Base-by-base conservation (phyloP, 176 grass and related monocot genomes). In the Calamus simplicifolius region DNA sequence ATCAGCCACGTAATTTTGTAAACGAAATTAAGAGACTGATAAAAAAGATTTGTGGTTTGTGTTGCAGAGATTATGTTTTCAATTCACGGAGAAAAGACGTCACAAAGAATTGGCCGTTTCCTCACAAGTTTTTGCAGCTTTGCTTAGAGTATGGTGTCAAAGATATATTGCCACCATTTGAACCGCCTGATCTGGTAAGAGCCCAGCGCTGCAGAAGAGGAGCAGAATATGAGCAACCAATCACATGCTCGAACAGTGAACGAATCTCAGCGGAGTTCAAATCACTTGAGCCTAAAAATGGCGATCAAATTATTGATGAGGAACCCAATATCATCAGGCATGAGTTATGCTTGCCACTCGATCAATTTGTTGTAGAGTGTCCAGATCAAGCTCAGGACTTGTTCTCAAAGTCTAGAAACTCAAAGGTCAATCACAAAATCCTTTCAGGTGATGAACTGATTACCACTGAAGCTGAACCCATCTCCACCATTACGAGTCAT, bases 41-140 rank as follows among this genome's bases (percentile, higher is more conserved):
- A 5, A 49, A 16, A 49, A 29, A 38, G 4, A 50, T 25, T 54
- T 50, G n/a, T 27, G 35, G 25, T 28, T 58, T 19, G 49, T 23
- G 17, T 73, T 62, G 31, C 76, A 98, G 93, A 76, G 75, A 98
- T 68, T 88, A 88, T 89, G 81, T 77, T 85, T 80, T 88, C 65
- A 54, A 68, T 65, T 80, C 81, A 48, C 77, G 93, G 78, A 85
- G 79, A 67, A 98, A 89, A 59, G 50, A 79, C 16, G 60, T 92
- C 71, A 73, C 75, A 54, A 76, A 25, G 62, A 85, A 56, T 50
- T 98, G 93, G 93, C 93, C 93, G 29, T 98, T 98, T 67, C 60
- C 63, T 75, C 73, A 66, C 56, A 74, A 76, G 29, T 81, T 70
- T 2, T 49, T 92, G 69, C 78, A 82, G 58, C 78, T 98, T 78